These are phyloP conservation scores for Cryptosporidium sp. DNA, from an alignment of 169 alveolate genomes.

Conservation along the genomic window DNA sequence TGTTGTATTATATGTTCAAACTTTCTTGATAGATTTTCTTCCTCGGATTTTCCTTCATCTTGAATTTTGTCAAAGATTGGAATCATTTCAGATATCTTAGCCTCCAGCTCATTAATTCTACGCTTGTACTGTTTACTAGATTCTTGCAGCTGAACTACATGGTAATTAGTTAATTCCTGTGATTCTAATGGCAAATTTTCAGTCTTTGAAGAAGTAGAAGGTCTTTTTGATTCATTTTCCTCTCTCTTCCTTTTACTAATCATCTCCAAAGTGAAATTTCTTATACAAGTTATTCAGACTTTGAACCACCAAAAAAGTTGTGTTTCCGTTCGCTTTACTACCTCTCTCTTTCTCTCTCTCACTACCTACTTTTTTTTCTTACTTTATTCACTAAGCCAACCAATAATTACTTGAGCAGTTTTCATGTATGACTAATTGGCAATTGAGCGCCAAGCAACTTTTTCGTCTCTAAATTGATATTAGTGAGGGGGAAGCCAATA, in stretches of 20 bases:
- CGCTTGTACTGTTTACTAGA: constrained; percentile 13
- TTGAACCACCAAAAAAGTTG: not conserved
- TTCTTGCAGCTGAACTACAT: constrained; percentile 51
- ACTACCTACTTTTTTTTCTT: not conserved
- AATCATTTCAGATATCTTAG: constrained; percentile 1
- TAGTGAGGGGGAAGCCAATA: not conserved
- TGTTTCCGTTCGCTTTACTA: not conserved
- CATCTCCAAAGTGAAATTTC: constrained; percentile 13
- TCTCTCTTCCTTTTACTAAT: constrained; percentile 49
- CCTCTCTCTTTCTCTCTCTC: not conserved
- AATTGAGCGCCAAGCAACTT: not conserved
- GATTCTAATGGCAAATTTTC: constrained; percentile 33
- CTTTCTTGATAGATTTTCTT: not conserved
- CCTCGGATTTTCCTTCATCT: not conserved
- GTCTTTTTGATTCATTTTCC: not conserved
- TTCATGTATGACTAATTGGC: not conserved
- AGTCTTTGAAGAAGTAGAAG: constrained; percentile 7
- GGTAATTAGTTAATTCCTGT: constrained; percentile 36
- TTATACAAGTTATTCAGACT: not conserved
- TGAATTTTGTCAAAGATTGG: constrained; percentile 1
- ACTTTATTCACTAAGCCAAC: not conserved
- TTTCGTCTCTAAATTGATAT: constrained; percentile 9
- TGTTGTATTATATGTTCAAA: constrained; percentile 15
- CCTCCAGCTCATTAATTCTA: constrained; percentile 37
- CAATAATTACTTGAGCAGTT: not conserved